A percentile compares a stretch with the other conserved stretches of the same genome.
Evolutionary conservation across 805 yeast species (phyloP).

Genomic region (Nakazawaea siamensis): DNA sequence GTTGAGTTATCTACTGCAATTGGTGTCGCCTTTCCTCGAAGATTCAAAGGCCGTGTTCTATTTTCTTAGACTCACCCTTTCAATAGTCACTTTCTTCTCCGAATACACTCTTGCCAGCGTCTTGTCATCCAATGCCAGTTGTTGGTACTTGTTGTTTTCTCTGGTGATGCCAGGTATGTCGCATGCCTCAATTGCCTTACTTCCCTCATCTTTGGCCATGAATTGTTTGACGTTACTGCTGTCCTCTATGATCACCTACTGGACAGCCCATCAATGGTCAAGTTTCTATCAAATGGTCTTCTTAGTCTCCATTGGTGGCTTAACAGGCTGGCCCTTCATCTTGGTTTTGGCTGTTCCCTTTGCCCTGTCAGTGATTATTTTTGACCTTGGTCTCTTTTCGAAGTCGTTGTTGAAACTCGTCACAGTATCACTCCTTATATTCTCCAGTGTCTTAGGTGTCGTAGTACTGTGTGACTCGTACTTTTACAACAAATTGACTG

Average conservation of each 20-base stretch:
- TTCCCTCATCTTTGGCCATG: conserved; percentile 80
- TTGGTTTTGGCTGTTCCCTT: conserved; percentile 58
- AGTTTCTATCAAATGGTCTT: conserved; percentile 23
- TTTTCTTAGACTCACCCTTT: conserved; percentile 37
- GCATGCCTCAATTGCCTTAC: conserved; percentile 78
- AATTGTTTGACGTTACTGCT: conserved; percentile 37
- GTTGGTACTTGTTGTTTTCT: conserved; percentile 55
- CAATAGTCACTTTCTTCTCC: conserved; percentile 29
- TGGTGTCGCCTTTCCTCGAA: conserved; percentile 13
- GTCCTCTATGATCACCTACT: conserved; percentile 26
- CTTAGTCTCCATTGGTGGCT: conserved; percentile 56
- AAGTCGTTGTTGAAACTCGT: neutral
- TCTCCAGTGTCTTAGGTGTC: conserved; percentile 9
- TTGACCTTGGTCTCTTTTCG: conserved; percentile 2
- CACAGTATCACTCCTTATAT: neutral
- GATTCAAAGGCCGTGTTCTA: conserved; percentile 35
- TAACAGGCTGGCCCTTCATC: conserved; percentile 90
- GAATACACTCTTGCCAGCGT: conserved; percentile 47
- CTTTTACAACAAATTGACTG: conserved; percentile 49
- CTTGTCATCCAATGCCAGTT: conserved; percentile 16
- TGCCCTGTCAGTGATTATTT: conserved; percentile 25
- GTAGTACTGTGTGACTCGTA: conserved; percentile 41
- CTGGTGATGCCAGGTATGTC: conserved; percentile 73
- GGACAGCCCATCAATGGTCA: conserved; percentile 19
- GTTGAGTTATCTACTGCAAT: conserved; percentile 16